Evolutionary conservation across 2,329 filamentous ascomycete genomes (phyloP).

Genomic region (Colletotrichum filicis): DNA sequence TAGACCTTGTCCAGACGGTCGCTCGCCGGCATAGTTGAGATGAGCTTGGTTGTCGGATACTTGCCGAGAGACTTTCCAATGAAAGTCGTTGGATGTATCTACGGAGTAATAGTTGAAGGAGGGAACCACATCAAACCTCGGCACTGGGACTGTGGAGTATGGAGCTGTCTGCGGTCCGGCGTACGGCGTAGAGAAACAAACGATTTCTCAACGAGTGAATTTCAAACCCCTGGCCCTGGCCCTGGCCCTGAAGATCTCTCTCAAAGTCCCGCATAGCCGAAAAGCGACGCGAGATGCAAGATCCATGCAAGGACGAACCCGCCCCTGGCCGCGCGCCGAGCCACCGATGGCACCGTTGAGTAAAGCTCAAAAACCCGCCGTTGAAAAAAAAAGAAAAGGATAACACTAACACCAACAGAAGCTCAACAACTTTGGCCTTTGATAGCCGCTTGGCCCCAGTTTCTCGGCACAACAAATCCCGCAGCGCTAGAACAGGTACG

Average conservation of each 20-base stretch:
- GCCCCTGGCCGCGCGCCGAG: slow-evolving; percentile 8
- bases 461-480: slow-evolving; percentile 28
- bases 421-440: slow-evolving; percentile 35
- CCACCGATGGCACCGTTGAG: slow-evolving; percentile 10
- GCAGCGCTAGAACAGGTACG: not conserved
- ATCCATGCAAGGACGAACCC: slow-evolving; percentile 20
- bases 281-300: slow-evolving; percentile 10
- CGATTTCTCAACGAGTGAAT: slow-evolving; percentile 2
- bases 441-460: slow-evolving; percentile 23
- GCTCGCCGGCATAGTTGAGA: slow-evolving; percentile 22
- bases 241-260: not conserved
- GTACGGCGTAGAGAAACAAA: not conserved
- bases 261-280: not conserved
- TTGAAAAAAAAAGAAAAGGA: not conserved
- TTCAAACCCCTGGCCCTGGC: not conserved
- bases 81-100: not conserved
- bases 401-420: slow-evolving; percentile 16
- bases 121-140: slow-evolving; percentile 4
- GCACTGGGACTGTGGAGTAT: not conserved
- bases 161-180: not conserved
- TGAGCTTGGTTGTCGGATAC: not conserved
- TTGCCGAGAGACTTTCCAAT: not conserved
- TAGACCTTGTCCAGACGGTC: slow-evolving; percentile 28
- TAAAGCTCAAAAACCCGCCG: not conserved
- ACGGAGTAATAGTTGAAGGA: not conserved